Evolutionary conservation across 345 rosid genomes (phyloP), one percentile per base, ranked within the genome.

Genomic region (Gossypioides kirkii): DNA sequence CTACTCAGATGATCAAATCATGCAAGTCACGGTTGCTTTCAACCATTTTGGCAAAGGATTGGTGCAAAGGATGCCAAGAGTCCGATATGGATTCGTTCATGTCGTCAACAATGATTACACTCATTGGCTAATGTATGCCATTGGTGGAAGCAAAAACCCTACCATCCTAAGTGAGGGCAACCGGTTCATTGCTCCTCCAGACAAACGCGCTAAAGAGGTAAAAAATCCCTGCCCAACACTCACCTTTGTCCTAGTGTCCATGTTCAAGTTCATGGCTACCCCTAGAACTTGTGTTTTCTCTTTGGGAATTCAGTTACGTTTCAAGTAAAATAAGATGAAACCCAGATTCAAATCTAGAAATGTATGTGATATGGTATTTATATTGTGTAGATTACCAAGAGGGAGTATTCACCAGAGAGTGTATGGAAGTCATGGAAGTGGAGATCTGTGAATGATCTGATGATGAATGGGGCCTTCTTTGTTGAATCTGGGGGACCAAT

Each of bases 91-190:
- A 32, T 32, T 32, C 38, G 38, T 32, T 32, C 38, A 32, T 32
- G 38, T 32, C 1, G 38, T 32, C 38, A 32, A 32, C 38, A 32
- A 32, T 5, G 38, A 32, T 5, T 32, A 32, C 38, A 32, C 38
- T 32, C 38, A 32, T 32, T 32, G 38, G 38, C 70, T 41, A 1
- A 85, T 80, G 88, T 85, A 85, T 45, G 88, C 86, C 70, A 83
- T 85, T 11, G 88, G 88, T 12, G 88, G 89, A 5, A 82, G 87
- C 76, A 7, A 53, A 18, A 16, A 55, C 10, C 89, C 89, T 13
- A 84, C 84, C 70, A 80, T 84, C 55, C 28, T 84, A 26, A 84
- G 89, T 74, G 81, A 82, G 67, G 89, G 89, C 20, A 82, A 86
- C 59, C 61, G 86, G 10, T 86, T 80, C 80, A 79, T 79, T 3